Base-by-base conservation (phyloP, 2,329 filamentous ascomycete species). In the Talaromyces sp. region DNA sequence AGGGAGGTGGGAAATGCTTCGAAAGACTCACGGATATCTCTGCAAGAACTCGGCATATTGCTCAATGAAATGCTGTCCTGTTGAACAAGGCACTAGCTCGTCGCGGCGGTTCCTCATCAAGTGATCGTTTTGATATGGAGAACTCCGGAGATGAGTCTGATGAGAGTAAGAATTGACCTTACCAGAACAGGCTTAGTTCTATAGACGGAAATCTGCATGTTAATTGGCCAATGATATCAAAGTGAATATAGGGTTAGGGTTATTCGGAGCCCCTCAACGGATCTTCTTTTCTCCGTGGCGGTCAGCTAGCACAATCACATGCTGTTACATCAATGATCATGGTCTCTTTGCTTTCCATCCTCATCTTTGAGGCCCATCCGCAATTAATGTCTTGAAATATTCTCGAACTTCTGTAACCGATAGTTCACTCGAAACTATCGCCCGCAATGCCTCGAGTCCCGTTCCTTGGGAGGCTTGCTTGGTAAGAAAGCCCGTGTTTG, bases 11-110 rank as follows among this genome's bases (percentile, higher is more conserved):
- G 5, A 41, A 4, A 19, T 28, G 11, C 7, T 8, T 31, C 8
- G 15, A 5, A 58, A 21, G 53, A 78, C 89, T 66, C 83, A 97
- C 93, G 86, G 72, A 99, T 89, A 76, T 97, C 93, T 84, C 92
- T 90, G 79, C 94, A 99, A 63, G 93, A 97, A 75, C 89, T 91
- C 59, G 93, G 92, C 94, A 97, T 96, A 56, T 48, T 53, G 48
- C n/a, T n/a, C 21, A 21, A 37, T 22, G 21, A 25, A 37, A 11
- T 19, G n/a, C 28, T 19, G 21, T 48, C 28, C 45, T 33, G n/a
- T 35, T 19, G 45, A 21, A 9, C 28, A 33, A 48, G 10, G 5
- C 8, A 3, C 10, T 48, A 4, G 15, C 22, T 45, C 9, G 15
- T 17, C 43, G 43, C 8, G 15, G 43, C 5, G 22, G 15, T 35